Base-by-base conservation (phyloP, 1,284 basidiomycete genomes). In the Agaricales sp. region DNA sequence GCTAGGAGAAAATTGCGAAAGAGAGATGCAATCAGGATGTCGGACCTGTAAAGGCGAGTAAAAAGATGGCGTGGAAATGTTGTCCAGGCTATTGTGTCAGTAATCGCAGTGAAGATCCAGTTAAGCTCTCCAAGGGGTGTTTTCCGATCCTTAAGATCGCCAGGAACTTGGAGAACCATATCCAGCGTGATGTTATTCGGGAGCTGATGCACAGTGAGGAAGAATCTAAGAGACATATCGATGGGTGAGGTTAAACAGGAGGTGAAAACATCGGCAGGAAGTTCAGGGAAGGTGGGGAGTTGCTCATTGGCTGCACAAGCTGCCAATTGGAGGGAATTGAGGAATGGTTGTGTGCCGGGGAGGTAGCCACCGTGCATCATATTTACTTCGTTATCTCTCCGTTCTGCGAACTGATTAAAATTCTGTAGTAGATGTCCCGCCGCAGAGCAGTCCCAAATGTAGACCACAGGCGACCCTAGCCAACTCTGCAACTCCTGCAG, bases 51-150 rank as follows among this genome's bases (percentile, higher is more conserved):
- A 24, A 99, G 71, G 35, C 92, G 80, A 41, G 92, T 93, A 67
- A 99, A 99, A 11, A 93, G 80, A 47, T 95, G 91, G 47, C 88
- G 80, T 18, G 93, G 89, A 61, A 99, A 93, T 0, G 92, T 92
- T 11, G 94, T 93, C 95, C 96, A 99, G 12, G 96, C 96, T 55
- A 99, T 98, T 4, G 95, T 98, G 67, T 99, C 95, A 14, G 95
- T 99, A 55, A 99, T 92, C 38, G 95, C 92, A 1, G 92, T 98
- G 68, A 99, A 98, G 58, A 99, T 98, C 95, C 96, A 99, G 65
- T 97, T 97, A 22, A 99, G 80, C 66, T 99, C 95, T 48, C 95
- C 95, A 1, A 99, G 74, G 0, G 95, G 95, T 2, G 96, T 98
- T 20, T 93, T 78, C 25, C 95, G 78, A 61, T 99, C 95, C 65